Base-by-base conservation (phyloP, 257 asterid species). In the Verbena officinalis region DNA sequence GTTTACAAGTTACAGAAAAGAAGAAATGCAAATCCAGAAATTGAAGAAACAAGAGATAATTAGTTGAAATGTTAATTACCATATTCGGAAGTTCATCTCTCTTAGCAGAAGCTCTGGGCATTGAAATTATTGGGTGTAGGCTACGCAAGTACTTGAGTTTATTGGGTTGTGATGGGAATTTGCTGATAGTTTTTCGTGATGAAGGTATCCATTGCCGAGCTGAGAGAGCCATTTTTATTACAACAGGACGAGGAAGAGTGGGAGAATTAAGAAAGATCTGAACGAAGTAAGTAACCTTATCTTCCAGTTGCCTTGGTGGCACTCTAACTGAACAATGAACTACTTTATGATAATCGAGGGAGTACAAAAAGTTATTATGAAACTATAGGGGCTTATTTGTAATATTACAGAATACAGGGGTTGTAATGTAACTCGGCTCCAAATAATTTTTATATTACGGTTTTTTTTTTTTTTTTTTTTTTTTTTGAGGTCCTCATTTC, bases 401-500 rank as follows among this genome's bases (percentile, higher is more conserved):
- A 27, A 27, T 27, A 27, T 27, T 27, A 5, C 33, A 27, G 5
- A 27, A 2, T 27, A 27, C 33, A 27, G n/a, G n/a, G n/a, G n/a
- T n/a, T n/a, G n/a, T n/a, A n/a, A n/a, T n/a, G n/a, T n/a, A n/a
- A n/a, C n/a, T n/a, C n/a, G n/a, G n/a, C n/a, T n/a, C n/a, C n/a
- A n/a, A n/a, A n/a, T n/a, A n/a, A n/a, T n/a, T n/a, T n/a, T n/a
- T n/a, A n/a, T n/a, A n/a, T n/a, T n/a, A n/a, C n/a, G n/a, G n/a
- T n/a, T n/a, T 27, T 42, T 42, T 12, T 11, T 13, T 42, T 42
- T 12, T 17, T 33, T 31, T 12, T 12, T 24, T 14, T 4, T 21
- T 33, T 68, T 75, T 72, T 44, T 78, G 83, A 74, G 80, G 80
- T 59, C 76, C 76, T 74, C 61, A 58, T 74, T 71, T 71, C 51